Base-by-base conservation (phyloP, 371 early-diverging fungal species). In the Mortierella sp. region DNA sequence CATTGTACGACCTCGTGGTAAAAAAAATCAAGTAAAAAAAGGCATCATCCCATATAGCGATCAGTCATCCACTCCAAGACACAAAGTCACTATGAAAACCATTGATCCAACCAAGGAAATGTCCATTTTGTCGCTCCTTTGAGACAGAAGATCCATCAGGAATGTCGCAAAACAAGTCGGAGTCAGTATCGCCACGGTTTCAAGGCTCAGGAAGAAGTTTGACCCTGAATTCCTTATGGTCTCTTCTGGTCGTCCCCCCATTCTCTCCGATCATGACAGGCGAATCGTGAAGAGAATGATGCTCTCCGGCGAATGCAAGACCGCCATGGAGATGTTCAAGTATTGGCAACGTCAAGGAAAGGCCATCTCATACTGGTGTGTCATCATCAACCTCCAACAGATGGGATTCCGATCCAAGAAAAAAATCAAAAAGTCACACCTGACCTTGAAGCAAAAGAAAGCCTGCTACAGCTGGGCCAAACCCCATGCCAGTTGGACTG, bases 401-500 rank as follows among this genome's bases (percentile, higher is more conserved):
- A 1, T 60, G 5, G 61, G 61, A 60, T 35, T 60, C 39, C 4
- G 37, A 2, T 39, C 37, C 32, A 60, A n/a, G 61, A 60, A 18
- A 60, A 37, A n/a, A 67, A 4, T 35, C 14, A 59, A 74, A 35
- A 69, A 51, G n/a, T 66, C 70, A 20, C 57, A 32, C n/a, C 65
- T 72, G 16, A 20, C 37, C 22, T 18, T 16, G 3, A 54, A 59
- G 35, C 63, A 80, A 64, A 66, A 49, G 22, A 40, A 30, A 40
- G 66, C 54, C 5, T 64, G 66, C 10, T 45, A 66, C 18, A 54
- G 37, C 28, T 83, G 49, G 60, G 77, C 77, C 22, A 72, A 30
- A 14, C 30, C 43, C 0, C 77, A 83, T 64, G 30, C 20, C 26
- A 11, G 72, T 62, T 73, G 73, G 73, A 83, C 72, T 0, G n/a